These are phyloP conservation scores for Exobasidium cylindrosporum DNA, from an alignment of 1,284 basidiomycete genomes.

Conservation along the genomic window DNA sequence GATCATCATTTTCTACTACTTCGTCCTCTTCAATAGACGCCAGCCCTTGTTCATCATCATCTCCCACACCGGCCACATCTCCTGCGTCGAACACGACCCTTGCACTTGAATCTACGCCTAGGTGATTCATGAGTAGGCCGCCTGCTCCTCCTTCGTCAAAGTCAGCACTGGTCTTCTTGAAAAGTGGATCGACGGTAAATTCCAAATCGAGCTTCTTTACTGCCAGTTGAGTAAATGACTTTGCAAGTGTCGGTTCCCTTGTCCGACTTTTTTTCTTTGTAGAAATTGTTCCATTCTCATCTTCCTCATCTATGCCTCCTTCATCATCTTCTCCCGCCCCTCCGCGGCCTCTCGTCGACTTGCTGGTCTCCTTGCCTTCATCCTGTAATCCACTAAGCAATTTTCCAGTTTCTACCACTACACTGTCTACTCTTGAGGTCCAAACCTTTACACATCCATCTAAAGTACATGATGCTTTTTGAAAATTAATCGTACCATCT, in stretches of 20 bases:
- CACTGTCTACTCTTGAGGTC: slow-evolving; percentile 95
- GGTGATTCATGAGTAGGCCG: slow-evolving; percentile 60
- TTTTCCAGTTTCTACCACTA: slow-evolving; percentile 94
- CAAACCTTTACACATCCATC: slow-evolving; percentile 99
- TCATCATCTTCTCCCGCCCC: slow-evolving; percentile 56
- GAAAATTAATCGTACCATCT: slow-evolving; percentile 77
- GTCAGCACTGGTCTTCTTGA: slow-evolving; percentile 95
- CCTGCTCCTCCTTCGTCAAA: slow-evolving; percentile 98
- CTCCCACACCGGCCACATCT: slow-evolving; percentile 75
- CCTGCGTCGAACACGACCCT: slow-evolving; percentile 94
- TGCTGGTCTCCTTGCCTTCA: slow-evolving; percentile 56
- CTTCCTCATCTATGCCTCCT: slow-evolving; percentile 53
- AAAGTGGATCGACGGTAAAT: slow-evolving; percentile 92
- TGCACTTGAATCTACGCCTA: slow-evolving; percentile 74
- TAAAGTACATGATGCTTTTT: slow-evolving; percentile 93
- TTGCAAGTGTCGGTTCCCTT: slow-evolving; percentile 51
- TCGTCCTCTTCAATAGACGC: slow-evolving; percentile 18
- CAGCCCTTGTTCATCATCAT: slow-evolving; percentile 59
- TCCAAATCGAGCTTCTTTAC: slow-evolving; percentile 73
- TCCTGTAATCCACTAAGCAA: slow-evolving; percentile 83
- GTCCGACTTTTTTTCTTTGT: slow-evolving; percentile 59
- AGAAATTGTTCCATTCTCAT: slow-evolving; percentile 61
- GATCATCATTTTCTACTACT: slow-evolving; percentile 17
- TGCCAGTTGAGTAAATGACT: slow-evolving; percentile 66
- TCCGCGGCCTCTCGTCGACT: slow-evolving; percentile 16